Evolutionary conservation across 805 yeast genomes (phyloP).

Genomic region (Candida boidinii): DNA sequence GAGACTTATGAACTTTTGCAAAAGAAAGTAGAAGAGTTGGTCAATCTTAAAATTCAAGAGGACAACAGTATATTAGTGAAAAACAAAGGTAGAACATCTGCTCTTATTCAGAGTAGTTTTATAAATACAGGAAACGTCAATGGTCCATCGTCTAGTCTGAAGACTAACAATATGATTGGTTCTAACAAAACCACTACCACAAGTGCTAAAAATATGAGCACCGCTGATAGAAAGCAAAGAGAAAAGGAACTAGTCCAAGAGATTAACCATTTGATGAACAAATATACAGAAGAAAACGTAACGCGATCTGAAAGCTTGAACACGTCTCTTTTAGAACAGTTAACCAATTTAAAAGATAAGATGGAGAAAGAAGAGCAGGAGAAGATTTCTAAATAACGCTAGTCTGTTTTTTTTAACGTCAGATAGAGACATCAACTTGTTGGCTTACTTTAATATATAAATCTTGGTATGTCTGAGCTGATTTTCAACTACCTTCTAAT

Average conservation of each 20-base stretch:
- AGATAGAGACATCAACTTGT: no score
- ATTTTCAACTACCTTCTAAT: no score
- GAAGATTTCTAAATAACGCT: no score
- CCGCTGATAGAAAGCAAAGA: neutral
- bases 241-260: slow-evolving; percentile 12
- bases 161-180: no score
- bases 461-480: no score
- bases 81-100: slow-evolving; percentile 43
- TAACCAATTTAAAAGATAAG: slow-evolving; percentile 8
- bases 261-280: slow-evolving; percentile 10
- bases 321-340: slow-evolving; percentile 5
- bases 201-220: neutral
- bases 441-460: no score
- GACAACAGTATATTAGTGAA: slow-evolving; percentile 39
- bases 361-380: neutral
- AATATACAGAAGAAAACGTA: slow-evolving; percentile 12
- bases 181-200: neutral
- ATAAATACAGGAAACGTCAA: slow-evolving; percentile 12
- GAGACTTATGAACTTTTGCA: slow-evolving; percentile 33
- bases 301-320: slow-evolving; percentile 8
- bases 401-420: no score
- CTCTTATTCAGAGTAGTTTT: slow-evolving; percentile 43
- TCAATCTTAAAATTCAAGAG: slow-evolving; percentile 35
- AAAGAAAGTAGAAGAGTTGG: slow-evolving; percentile 30
- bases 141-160: no score